Base-by-base conservation (phyloP, 306 rosid species). In the Vigna radiata region DNA sequence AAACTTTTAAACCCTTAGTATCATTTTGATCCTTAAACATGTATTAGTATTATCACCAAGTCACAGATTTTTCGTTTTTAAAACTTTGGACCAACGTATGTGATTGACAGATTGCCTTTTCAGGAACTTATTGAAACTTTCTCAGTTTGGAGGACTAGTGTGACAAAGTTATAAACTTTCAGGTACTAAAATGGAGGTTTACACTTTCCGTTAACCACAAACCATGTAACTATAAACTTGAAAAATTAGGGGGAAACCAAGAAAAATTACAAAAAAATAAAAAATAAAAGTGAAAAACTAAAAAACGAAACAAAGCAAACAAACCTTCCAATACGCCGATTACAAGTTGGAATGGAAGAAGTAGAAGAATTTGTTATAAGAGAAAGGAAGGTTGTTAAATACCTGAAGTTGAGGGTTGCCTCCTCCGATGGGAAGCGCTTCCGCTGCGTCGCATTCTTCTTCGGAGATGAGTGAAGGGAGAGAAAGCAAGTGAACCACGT, bases 381-480 rank as follows among this genome's bases (percentile, higher is more conserved):
- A 25, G 19, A 73, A 8, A 23, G 11, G 11, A 64, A 48, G 43
- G 1, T 14, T 27, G 44, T 6, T 41, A 44, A 61, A 54, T 44
- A 39, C 33, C 8, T 25, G 63, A 58, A 31, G 63, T 4, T 47
- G 76, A 79, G 19, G 78, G 6, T 47, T 54, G 77, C 11, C 11
- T 72, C 80, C 66, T 79, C 65, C 80, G 80, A 31, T 31, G 63
- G 2, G 82, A 82, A 77, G 12, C 29, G 76, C 79, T 21, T 85
- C 75, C 70, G 64, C 53, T 58, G 44, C 77, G 78, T 33, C 68
- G 71, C 88, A 85, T 85, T 85, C 36, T 33, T 47, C 77, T 59
- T 78, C 50, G 52, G 25, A 18, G 44, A 36, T 7, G 44, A 15
- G 36, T 11, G 44, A 15, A 13, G 44, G 23, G 16, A 68, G 53